These are phyloP conservation scores for Euphorbia schlechtendalii DNA, from an alignment of 441 rosid genomes.

Conservation along the genomic window DNA sequence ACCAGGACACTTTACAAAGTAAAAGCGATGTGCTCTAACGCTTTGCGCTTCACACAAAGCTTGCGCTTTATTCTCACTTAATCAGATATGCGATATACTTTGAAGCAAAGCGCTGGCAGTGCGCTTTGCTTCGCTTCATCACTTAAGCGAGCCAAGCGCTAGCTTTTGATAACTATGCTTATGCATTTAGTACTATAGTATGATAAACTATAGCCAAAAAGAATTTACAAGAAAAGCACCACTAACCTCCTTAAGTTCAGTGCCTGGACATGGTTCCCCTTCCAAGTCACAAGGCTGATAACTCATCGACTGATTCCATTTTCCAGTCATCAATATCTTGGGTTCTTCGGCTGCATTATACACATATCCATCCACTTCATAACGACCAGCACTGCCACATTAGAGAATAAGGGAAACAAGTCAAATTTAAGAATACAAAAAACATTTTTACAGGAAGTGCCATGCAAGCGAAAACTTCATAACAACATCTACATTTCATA, in stretches of 20 bases:
- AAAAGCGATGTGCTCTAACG: no score
- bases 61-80: no score
- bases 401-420: no score
- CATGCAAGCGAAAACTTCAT: neutral
- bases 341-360: constrained; percentile 89
- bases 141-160: no score
- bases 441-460: neutral
- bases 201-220: neutral
- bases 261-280: constrained; percentile 92
- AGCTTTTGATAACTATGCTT: no score
- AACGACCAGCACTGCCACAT: constrained; percentile 98
- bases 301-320: constrained; percentile 87
- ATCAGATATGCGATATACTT: no score
- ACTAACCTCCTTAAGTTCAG: constrained; percentile 72
- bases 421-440: neutral
- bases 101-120: no score
- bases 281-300: constrained; percentile 91
- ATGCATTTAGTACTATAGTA: no score
- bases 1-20: no score
- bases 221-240: neutral
- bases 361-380: constrained; percentile 97
- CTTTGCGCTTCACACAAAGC: no score
- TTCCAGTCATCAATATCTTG: constrained; percentile 92
- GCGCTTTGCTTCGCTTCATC: no score
- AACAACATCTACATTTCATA: neutral